phyloP scores from a whole-genome alignment of 1,139 yeast species.

The Saccharomyces pastorianus region DNA sequence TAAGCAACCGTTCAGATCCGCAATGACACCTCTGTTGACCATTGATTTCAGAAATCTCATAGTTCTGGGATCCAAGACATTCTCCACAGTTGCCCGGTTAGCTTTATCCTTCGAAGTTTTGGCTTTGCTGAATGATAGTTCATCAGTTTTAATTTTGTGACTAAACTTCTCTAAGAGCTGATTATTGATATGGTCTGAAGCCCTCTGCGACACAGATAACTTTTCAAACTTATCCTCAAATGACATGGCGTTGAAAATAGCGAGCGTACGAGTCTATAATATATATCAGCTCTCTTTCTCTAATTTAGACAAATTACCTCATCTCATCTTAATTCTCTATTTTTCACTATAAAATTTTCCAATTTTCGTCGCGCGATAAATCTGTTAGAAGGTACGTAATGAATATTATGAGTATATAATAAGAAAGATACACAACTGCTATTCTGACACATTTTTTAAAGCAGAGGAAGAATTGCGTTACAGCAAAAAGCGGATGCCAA shows the following conservation, averaged over 20 bases:
- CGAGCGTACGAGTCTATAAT: not conserved
- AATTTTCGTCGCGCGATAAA: not conserved
- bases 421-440: not conserved
- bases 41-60: constrained; percentile 72
- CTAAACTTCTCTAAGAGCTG: constrained; percentile 55
- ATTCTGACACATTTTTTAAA: not conserved
- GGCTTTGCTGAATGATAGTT: constrained; percentile 43
- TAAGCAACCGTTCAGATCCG: constrained; percentile 86
- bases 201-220: constrained; percentile 10
- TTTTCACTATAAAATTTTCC: constrained; percentile 5
- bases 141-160: constrained; percentile 56
- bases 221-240: constrained; percentile 19
- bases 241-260: constrained; percentile 10
- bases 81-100: constrained; percentile 93
- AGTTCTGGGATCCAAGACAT: constrained; percentile 92
- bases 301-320: constrained; percentile 2
- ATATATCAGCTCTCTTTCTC: not conserved
- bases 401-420: not conserved
- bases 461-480: not conserved
- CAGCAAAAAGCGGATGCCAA: not conserved
- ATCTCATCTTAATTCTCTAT: constrained; percentile 7
- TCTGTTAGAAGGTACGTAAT: not conserved
- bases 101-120: constrained; percentile 71
- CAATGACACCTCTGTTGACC: constrained; percentile 72
- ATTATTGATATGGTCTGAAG: constrained; percentile 38